A percentile compares a stretch with the other conserved stretches of the same genome.
These are phyloP conservation scores for Ricinus communis DNA, from an alignment of 345 rosid genomes.

Conservation along the genomic window DNA sequence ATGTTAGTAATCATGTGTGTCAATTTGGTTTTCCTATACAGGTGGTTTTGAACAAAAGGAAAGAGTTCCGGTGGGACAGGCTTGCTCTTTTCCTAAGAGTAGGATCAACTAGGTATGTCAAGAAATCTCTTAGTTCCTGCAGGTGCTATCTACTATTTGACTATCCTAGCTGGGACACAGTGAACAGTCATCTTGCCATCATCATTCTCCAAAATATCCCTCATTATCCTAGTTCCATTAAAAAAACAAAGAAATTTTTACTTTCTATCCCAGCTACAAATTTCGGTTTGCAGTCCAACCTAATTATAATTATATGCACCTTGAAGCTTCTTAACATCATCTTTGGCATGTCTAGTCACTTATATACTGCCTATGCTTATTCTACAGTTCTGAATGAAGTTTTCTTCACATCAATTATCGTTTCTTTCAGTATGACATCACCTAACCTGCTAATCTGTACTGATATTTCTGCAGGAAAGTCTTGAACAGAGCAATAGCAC, in stretches of 20 bases:
- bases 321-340: no score
- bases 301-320: background rate
- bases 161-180: background rate
- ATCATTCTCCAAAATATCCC: background rate
- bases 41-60: constrained; percentile 75
- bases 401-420: background rate
- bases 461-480: constrained; percentile 47
- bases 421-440: background rate
- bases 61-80: constrained; percentile 88
- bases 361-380: background rate
- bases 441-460: background rate
- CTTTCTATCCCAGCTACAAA: no score
- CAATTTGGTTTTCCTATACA: constrained; percentile 25
- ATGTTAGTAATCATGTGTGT: constrained; percentile 2
- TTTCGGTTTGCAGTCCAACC: background rate
- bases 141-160: background rate
- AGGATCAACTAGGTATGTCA: constrained; percentile 56
- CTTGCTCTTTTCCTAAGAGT: constrained; percentile 70
- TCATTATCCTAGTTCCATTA: no score
- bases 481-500: constrained; percentile 33
- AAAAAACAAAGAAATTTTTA: no score
- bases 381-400: background rate
- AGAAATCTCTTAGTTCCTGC: background rate
- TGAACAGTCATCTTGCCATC: background rate
- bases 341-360: background rate